Evolutionary conservation across 257 asterid genomes (phyloP).

Genomic region (Galeopsis tetrahit): DNA sequence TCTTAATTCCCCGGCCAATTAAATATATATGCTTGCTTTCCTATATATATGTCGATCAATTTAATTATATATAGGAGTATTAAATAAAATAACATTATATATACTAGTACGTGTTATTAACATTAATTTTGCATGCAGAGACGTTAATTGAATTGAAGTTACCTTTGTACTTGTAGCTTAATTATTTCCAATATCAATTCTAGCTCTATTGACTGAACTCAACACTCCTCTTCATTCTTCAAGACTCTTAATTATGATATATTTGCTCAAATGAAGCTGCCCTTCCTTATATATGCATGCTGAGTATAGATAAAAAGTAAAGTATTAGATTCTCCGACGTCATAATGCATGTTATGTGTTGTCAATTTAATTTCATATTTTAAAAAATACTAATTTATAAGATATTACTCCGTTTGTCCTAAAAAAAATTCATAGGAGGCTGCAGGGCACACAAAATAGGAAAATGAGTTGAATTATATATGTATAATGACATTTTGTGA

Average conservation of each 20-base stretch:
- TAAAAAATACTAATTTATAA: too few relatives aligned
- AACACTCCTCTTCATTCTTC: background rate
- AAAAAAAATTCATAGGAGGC: too few relatives aligned
- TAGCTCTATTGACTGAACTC: background rate
- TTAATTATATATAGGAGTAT: too few relatives aligned
- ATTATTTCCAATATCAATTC: background rate
- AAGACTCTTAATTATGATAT: background rate
- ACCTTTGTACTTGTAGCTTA: background rate
- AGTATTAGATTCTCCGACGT: background rate
- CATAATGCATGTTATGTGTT: too few relatives aligned
- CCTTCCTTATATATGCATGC: slow-evolving; percentile 8
- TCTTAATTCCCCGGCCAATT: background rate
- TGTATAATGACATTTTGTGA: too few relatives aligned
- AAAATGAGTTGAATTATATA: too few relatives aligned
- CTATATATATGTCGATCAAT: too few relatives aligned
- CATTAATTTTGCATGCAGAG: background rate
- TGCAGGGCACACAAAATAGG: too few relatives aligned
- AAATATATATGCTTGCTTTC: background rate
- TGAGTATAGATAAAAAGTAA: slow-evolving; percentile 2
- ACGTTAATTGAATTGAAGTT: background rate
- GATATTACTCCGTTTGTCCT: too few relatives aligned
- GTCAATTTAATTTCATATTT: too few relatives aligned
- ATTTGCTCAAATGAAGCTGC: background rate
- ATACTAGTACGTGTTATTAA: too few relatives aligned
- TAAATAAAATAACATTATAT: too few relatives aligned